Percentiles rank a stretch among this genome's conserved stretches.
phyloP scores from a whole-genome alignment of 2,329 filamentous ascomycete species.

The Elsinoe fawcettii region DNA sequence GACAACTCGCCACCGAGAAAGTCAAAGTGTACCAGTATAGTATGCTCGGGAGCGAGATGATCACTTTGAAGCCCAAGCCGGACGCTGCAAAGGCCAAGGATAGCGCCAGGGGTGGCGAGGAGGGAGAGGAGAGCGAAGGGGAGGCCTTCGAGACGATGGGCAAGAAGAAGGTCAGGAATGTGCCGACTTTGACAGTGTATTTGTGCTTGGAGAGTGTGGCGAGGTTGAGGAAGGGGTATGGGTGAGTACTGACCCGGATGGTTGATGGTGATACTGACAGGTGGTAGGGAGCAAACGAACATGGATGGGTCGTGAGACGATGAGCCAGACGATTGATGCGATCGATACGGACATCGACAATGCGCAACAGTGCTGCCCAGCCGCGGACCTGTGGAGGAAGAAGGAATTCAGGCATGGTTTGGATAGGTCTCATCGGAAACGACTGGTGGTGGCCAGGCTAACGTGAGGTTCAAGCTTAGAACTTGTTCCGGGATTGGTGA shows the following conservation, averaged over 20 bases:
- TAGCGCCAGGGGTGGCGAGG: not conserved
- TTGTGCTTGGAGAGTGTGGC: conserved; percentile 48
- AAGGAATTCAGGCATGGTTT: too few relatives aligned
- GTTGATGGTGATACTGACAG: conserved; percentile 7
- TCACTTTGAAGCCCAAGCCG: conserved; percentile 21
- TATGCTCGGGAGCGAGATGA: conserved; percentile 22
- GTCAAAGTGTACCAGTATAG: conserved; percentile 39
- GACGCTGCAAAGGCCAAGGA: conserved; percentile 2
- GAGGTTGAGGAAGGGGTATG: conserved; percentile 46
- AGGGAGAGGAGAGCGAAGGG: conserved; percentile 19
- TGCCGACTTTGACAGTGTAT: conserved; percentile 54
- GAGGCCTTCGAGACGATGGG: conserved; percentile 52
- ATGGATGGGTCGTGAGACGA: conserved; percentile 45
- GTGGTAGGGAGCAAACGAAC: conserved; percentile 23
- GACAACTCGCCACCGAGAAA: conserved; percentile 33
- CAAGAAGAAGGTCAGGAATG: conserved; percentile 37
- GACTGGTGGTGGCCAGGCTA: too few relatives aligned
- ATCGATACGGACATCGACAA: too few relatives aligned
- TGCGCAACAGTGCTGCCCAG: too few relatives aligned
- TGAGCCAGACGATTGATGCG: conserved; percentile 43
- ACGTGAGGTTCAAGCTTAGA: too few relatives aligned
- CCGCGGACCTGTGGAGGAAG: too few relatives aligned
- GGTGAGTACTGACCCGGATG: conserved; percentile 21
- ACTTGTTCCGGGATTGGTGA: too few relatives aligned
- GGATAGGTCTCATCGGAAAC: too few relatives aligned